These are phyloP conservation scores for Podospora pseudoanserina DNA, from an alignment of 495 filamentous ascomycete genomes.

Conservation along the genomic window DNA sequence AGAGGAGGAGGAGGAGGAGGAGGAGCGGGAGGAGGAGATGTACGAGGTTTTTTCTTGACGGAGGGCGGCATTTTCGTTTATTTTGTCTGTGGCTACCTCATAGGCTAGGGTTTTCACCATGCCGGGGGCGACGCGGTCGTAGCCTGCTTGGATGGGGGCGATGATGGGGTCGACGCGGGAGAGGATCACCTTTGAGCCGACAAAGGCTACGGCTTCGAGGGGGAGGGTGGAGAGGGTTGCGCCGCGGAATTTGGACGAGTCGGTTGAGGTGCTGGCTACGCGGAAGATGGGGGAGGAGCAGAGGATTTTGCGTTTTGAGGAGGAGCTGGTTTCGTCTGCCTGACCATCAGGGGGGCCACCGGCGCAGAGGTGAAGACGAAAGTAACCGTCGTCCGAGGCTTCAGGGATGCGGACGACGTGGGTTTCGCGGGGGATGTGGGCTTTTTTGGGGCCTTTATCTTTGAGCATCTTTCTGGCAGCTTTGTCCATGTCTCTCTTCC, in stretches of 20 bases:
- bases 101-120: conserved; percentile 36
- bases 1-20: neutral
- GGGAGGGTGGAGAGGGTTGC: conserved; percentile 62
- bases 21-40: neutral
- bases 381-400: conserved; percentile 62
- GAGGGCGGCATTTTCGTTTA: conserved; percentile 19
- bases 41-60: neutral
- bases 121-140: conserved; percentile 45
- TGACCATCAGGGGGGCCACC: conserved; percentile 28
- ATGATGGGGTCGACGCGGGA: conserved; percentile 50
- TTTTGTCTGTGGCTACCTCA: conserved; percentile 15
- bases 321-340: neutral
- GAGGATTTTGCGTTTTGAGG: conserved; percentile 47
- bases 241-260: conserved; percentile 57
- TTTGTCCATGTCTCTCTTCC: conserved; percentile 63
- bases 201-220: conserved; percentile 59
- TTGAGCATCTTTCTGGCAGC: conserved; percentile 50
- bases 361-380: conserved; percentile 58
- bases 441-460: conserved; percentile 39
- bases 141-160: conserved; percentile 35
- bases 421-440: conserved; percentile 56
- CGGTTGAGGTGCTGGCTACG: conserved; percentile 56
- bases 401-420: conserved; percentile 60
- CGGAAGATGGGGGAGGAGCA: conserved; percentile 64
- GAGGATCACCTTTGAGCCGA: conserved; percentile 50